Percentiles rank a stretch among this genome's conserved stretches.
Evolutionary conservation across 257 asterid genomes (phyloP).

Genomic region (Fraxinus quadrangulata): DNA sequence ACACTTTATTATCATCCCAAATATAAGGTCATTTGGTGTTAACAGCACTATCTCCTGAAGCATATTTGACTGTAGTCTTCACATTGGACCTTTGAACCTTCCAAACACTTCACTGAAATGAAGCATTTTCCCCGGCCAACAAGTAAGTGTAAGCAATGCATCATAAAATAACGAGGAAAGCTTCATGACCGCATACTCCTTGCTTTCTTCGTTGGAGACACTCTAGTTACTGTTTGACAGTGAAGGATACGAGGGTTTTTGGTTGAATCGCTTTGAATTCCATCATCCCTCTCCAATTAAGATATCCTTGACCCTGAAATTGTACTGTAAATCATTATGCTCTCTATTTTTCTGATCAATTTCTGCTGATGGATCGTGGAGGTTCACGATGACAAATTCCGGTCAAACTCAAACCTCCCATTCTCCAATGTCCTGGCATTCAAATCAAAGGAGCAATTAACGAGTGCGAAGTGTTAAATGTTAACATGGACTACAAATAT

Average conservation of each 20-base stretch:
- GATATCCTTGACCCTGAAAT: constrained; percentile 54
- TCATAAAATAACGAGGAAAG: constrained; percentile 69
- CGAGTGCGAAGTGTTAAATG: background rate
- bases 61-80: constrained; percentile 43
- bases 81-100: constrained; percentile 44
- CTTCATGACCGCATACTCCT: constrained; percentile 68
- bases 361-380: constrained; percentile 23
- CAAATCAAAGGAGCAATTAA: constrained; percentile 13
- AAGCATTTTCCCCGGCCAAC: constrained; percentile 44
- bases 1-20: constrained; percentile 67
- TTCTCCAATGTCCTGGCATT: constrained; percentile 79
- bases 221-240: constrained; percentile 21
- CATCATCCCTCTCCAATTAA: constrained; percentile 75
- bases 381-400: constrained; percentile 32
- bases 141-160: constrained; percentile 50
- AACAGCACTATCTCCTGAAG: constrained; percentile 49
- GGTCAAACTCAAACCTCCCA: constrained; percentile 53
- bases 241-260: constrained; percentile 22
- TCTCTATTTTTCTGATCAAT: constrained; percentile 29
- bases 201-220: constrained; percentile 61
- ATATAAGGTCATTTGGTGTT: constrained; percentile 58
- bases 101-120: constrained; percentile 37
- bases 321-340: constrained; percentile 41
- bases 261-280: constrained; percentile 60
- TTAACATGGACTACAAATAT: background rate